These are phyloP conservation scores for Suillus fuscotomentosus DNA, from an alignment of 768 basidiomycete species.

Conservation along the genomic window DNA sequence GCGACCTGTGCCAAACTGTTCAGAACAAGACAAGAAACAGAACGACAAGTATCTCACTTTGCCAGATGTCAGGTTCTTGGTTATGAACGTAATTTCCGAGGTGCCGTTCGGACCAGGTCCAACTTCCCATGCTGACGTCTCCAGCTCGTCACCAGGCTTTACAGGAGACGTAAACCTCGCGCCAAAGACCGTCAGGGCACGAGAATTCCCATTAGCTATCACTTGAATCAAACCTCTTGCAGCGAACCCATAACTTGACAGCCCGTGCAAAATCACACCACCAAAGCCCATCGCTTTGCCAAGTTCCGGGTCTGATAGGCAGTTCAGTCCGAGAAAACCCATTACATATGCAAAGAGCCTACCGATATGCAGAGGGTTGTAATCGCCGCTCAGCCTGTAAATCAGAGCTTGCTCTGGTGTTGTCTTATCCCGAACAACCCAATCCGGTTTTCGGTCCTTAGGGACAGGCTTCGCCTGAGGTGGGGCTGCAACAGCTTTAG, in stretches of 20 bases:
- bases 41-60: slow-evolving; percentile 40
- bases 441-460: slow-evolving; percentile 59
- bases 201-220: slow-evolving; percentile 59
- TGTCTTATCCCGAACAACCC: slow-evolving; percentile 60
- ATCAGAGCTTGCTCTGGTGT: slow-evolving; percentile 64
- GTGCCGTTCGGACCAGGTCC: slow-evolving; percentile 61
- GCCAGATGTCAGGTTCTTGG: slow-evolving; percentile 56
- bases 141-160: slow-evolving; percentile 76
- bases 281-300: slow-evolving; percentile 78
- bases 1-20: slow-evolving; percentile 34
- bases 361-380: slow-evolving; percentile 79
- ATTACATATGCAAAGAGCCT: slow-evolving; percentile 9
- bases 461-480: slow-evolving; percentile 62
- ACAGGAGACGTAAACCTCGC: slow-evolving; percentile 83
- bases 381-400: slow-evolving; percentile 77
- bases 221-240: slow-evolving; percentile 72
- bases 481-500: slow-evolving; percentile 57
- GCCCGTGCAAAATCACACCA: slow-evolving; percentile 82
- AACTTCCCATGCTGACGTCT: slow-evolving; percentile 79
- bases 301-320: slow-evolving; percentile 59
- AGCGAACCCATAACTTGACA: slow-evolving; percentile 79
- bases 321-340: neutral
- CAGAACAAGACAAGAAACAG: slow-evolving; percentile 4
- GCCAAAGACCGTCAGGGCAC: slow-evolving; percentile 64
- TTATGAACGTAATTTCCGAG: slow-evolving; percentile 58